Percentiles rank a stretch among this genome's conserved stretches.
Conservation (phyloP, 163 green algal genomes). For the Volvox carteri region DNA sequence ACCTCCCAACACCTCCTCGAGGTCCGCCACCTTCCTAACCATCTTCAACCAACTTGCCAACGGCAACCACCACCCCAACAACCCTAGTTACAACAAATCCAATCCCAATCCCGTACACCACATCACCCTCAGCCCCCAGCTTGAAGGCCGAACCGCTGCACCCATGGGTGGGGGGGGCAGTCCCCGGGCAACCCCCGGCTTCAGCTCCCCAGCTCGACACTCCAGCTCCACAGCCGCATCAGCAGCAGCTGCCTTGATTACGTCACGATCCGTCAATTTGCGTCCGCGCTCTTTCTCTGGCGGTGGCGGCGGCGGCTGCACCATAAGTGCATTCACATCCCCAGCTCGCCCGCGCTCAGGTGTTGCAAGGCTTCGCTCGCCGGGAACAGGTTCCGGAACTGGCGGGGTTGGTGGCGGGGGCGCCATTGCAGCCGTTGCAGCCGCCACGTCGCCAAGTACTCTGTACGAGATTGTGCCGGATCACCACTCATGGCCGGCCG, state of each 20-base stretch:
- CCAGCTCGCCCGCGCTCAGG: background rate
- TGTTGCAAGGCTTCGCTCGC: too few species aligned
- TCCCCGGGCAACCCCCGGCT: background rate
- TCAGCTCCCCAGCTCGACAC: background rate
- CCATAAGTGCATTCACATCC: too few species aligned
- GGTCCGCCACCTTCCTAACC: background rate
- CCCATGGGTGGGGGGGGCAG: background rate
- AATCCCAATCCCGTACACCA: background rate
- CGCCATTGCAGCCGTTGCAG: background rate
- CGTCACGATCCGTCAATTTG: background rate
- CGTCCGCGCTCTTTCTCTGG: background rate
- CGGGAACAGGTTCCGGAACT: background rate
- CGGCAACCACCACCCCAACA: background rate
- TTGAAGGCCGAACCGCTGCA: background rate
- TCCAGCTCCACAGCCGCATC: background rate
- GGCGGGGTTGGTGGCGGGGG: background rate
- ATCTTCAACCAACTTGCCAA: background rate
- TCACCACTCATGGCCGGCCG: background rate
- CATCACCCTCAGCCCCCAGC: background rate
- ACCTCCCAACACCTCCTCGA: too few species aligned
- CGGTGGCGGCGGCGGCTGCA: too few species aligned
- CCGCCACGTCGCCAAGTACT: background rate
- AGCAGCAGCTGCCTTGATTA: background rate
- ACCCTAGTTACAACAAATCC: background rate
- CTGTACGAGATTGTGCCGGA: constrained; percentile 18